These are phyloP conservation scores for Cornus florida DNA, from an alignment of 148 eudicot species.

Conservation along the genomic window DNA sequence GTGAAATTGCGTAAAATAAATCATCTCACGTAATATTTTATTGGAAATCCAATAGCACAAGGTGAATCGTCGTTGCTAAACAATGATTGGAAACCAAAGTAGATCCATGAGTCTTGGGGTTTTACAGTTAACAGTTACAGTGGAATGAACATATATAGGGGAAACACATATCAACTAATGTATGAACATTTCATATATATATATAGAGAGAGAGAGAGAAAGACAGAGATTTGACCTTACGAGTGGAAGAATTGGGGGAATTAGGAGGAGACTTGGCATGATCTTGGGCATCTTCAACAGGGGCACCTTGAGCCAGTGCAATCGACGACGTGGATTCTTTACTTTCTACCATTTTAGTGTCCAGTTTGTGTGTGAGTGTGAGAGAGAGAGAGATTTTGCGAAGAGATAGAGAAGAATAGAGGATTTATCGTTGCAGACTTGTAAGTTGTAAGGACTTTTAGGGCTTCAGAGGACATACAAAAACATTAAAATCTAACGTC, in stretches of 20 bases:
- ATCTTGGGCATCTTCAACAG: constrained; percentile 43
- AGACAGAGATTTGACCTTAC: constrained; percentile 32
- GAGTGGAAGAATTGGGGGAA: constrained; percentile 61
- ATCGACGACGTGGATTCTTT: constrained; percentile 24
- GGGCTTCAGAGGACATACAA: too few relatives aligned
- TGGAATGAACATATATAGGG: neutral
- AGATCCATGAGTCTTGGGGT: neutral
- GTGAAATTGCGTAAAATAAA: neutral
- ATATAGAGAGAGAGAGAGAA: neutral
- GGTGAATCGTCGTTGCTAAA: too few relatives aligned
- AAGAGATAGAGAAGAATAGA: too few relatives aligned
- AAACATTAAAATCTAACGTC: too few relatives aligned
- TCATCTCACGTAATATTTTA: neutral
- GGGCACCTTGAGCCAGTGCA: constrained; percentile 5
- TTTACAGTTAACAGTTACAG: neutral
- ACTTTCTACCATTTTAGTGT: constrained; percentile 21
- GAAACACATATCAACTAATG: too few relatives aligned
- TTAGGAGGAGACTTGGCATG: constrained; percentile 37
- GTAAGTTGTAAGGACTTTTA: too few relatives aligned
- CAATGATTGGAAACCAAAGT: neutral
- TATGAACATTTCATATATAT: neutral
- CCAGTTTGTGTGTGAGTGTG: too few relatives aligned
- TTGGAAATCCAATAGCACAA: too few relatives aligned
- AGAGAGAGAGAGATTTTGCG: too few relatives aligned
- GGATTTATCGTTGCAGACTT: too few relatives aligned